phyloP scores from a whole-genome alignment of 306 rosid species.

The Malus sylvestris region DNA sequence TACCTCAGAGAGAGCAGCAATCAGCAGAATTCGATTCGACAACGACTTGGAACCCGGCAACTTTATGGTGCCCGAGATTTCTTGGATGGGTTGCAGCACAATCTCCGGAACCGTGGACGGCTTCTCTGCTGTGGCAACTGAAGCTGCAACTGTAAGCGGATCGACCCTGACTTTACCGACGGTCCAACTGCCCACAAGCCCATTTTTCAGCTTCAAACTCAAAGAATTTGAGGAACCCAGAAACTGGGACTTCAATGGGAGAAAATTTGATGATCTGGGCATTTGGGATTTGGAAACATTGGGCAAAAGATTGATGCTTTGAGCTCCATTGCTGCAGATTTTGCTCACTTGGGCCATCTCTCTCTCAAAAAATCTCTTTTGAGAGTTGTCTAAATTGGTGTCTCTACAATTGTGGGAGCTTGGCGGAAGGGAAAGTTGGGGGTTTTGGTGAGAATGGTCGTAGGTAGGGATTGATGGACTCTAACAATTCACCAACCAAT shows the following conservation, averaged over 20 bases:
- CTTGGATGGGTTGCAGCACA: slow-evolving; percentile 73
- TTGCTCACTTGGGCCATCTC: slow-evolving; percentile 64
- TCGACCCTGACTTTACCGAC: slow-evolving; percentile 22
- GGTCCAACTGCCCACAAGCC: slow-evolving; percentile 10
- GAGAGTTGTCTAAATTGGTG: not conserved
- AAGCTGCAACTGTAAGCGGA: slow-evolving; percentile 46
- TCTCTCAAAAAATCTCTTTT: not conserved
- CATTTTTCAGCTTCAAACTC: slow-evolving; percentile 39
- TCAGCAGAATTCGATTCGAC: slow-evolving; percentile 86
- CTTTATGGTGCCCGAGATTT: slow-evolving; percentile 70
- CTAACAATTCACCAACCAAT: not conserved
- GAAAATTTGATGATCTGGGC: slow-evolving; percentile 45
- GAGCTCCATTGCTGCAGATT: slow-evolving; percentile 59
- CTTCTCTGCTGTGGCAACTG: slow-evolving; percentile 69
- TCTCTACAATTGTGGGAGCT: not conserved
- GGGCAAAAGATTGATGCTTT: slow-evolving; percentile 36
- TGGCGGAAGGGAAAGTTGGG: slow-evolving; percentile 8
- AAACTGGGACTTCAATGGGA: slow-evolving; percentile 44
- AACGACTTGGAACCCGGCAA: slow-evolving; percentile 96
- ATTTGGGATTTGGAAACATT: slow-evolving; percentile 34
- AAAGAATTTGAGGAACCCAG: slow-evolving; percentile 38
- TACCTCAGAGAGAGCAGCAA: slow-evolving; percentile 99
- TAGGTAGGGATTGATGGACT: not conserved
- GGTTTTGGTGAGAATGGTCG: slow-evolving; percentile 31
- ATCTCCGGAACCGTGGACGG: slow-evolving; percentile 69